Conservation (phyloP, 1,284 basidiomycete genomes). For the Fomitiporia mediterranea region DNA sequence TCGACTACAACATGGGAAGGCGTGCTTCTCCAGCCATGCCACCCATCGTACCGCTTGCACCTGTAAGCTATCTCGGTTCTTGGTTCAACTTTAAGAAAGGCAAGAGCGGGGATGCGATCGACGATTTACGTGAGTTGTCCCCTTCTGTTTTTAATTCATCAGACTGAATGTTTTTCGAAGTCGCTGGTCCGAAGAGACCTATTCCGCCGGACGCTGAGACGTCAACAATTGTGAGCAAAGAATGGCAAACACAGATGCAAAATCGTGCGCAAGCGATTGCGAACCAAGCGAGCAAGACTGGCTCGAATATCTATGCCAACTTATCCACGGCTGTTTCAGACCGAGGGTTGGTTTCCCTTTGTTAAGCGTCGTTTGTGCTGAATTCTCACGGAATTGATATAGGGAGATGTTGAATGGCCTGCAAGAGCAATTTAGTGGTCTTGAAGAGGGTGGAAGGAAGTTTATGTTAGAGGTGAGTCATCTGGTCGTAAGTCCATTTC, state of each 20-base stretch:
- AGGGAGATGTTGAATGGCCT: conserved; percentile 57
- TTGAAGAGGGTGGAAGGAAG: conserved; percentile 58
- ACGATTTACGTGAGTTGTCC: conserved; percentile 46
- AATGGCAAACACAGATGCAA: conserved; percentile 22
- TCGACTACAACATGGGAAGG: conserved; percentile 44
- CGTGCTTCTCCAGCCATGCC: conserved; percentile 48
- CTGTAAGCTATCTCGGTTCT: conserved; percentile 49
- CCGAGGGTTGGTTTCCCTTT: conserved; percentile 46
- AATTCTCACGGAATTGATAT: not conserved
- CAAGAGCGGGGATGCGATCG: conserved; percentile 54
- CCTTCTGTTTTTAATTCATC: not conserved
- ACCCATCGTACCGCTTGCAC: conserved; percentile 54
- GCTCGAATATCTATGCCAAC: conserved; percentile 40
- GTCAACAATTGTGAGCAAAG: conserved; percentile 26
- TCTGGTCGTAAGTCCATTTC: no score
- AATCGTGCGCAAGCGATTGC: conserved; percentile 25
- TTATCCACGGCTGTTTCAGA: conserved; percentile 55
- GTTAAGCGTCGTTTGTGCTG: not conserved
- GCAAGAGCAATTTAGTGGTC: conserved; percentile 55
- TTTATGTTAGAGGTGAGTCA: conserved; percentile 56
- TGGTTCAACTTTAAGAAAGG: conserved; percentile 45
- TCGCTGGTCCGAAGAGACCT: conserved; percentile 61
- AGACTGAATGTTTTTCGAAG: conserved; percentile 30
- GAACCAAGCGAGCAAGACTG: conserved; percentile 11
- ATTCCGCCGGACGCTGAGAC: conserved; percentile 27